Percentiles rank a stretch among this genome's conserved stretches.
Evolutionary conservation across 768 basidiomycete species (phyloP).

Genomic region (Cystobasidium tubakii): DNA sequence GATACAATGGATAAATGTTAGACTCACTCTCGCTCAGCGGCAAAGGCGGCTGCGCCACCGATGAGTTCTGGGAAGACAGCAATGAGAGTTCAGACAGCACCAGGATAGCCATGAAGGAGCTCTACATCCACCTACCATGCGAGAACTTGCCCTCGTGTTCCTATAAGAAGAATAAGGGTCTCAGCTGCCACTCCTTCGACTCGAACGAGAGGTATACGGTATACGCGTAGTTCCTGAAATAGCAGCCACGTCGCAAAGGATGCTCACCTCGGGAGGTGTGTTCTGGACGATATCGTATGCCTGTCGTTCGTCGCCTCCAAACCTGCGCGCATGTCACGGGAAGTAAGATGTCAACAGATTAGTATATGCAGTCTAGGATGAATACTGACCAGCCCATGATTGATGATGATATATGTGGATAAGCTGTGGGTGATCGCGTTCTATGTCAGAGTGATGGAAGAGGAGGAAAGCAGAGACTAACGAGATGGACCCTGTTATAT

Average conservation of each 20-base stretch:
- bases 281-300: slow-evolving; percentile 31
- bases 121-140: neutral
- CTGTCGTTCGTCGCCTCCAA: slow-evolving; percentile 9
- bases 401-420: neutral
- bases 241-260: neutral
- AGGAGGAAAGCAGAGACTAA: neutral
- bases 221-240: neutral
- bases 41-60: slow-evolving; percentile 32
- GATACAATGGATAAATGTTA: neutral
- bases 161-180: neutral
- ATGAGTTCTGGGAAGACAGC: neutral
- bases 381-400: slow-evolving; percentile 2
- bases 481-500: no score
- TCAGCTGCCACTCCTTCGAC: neutral
- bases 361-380: no score
- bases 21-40: slow-evolving; percentile 28
- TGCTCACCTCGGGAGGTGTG: slow-evolving; percentile 17
- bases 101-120: neutral
- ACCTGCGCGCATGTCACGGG: no score
- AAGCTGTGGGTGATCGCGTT: neutral
- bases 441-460: neutral
- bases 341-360: no score
- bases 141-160: slow-evolving; percentile 34
- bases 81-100: neutral
- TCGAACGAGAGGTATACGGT: neutral